Evolutionary conservation across 2,329 filamentous ascomycete species (phyloP).

Genomic region (Curvularia eragrostidis): DNA sequence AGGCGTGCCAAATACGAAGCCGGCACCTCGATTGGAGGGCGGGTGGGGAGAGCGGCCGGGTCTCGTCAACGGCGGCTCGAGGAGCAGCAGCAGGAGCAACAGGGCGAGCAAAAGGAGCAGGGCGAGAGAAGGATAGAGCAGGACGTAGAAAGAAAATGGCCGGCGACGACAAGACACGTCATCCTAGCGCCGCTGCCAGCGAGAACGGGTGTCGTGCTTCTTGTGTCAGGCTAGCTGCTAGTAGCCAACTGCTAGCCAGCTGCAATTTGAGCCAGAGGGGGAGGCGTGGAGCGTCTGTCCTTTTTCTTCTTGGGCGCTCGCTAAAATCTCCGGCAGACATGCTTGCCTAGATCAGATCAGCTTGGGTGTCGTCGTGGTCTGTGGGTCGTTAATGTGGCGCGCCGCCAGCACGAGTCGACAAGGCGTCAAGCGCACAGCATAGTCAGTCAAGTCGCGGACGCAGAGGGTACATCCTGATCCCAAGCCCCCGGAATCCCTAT

Average conservation of each 20-base stretch:
- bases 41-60: not conserved
- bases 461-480: constrained; percentile 41
- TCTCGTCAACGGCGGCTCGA: constrained; percentile 1
- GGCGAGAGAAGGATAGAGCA: constrained; percentile 14
- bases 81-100: not conserved
- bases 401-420: constrained; percentile 45
- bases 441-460: constrained; percentile 42
- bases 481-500: constrained; percentile 38
- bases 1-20: constrained; percentile 4
- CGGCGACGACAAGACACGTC: constrained; percentile 45
- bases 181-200: constrained; percentile 28
- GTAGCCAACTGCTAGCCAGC: constrained; percentile 20
- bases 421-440: constrained; percentile 39
- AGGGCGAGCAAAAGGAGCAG: not conserved
- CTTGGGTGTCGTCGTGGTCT: constrained; percentile 39
- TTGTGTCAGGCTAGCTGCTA: constrained; percentile 36
- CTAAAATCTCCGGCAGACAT: constrained; percentile 39
- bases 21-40: not conserved
- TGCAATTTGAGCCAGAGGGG: constrained; percentile 32
- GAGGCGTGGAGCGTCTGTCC: constrained; percentile 1
- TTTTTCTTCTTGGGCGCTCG: constrained; percentile 38
- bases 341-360: constrained; percentile 41
- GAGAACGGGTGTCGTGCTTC: constrained; percentile 32
- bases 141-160: constrained; percentile 6
- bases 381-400: constrained; percentile 47